Percentiles rank a stretch among this genome's conserved stretches.
Conservation (phyloP, 768 basidiomycete species). For the Psilocybe tampanensis region DNA sequence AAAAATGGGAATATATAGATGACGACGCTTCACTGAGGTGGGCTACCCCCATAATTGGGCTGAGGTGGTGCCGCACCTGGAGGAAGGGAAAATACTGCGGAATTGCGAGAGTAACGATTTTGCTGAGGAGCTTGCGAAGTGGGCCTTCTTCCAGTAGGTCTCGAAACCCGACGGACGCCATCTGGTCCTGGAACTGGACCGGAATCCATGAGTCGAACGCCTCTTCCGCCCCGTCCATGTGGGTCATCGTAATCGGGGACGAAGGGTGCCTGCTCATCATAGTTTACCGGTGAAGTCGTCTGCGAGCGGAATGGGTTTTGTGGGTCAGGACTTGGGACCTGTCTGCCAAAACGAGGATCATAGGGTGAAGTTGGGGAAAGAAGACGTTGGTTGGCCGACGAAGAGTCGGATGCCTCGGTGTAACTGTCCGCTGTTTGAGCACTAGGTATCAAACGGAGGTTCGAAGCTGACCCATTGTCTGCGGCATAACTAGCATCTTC, state of each 20-base stretch:
- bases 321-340: constrained; percentile 31
- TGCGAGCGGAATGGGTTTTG: constrained; percentile 61
- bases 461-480: constrained; percentile 40
- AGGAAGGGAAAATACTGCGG: constrained; percentile 56
- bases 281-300: constrained; percentile 38
- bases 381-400: constrained; percentile 29
- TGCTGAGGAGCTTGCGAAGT: constrained; percentile 60
- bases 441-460: constrained; percentile 46
- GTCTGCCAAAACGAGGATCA: constrained; percentile 26
- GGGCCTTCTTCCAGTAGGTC: constrained; percentile 58
- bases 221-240: constrained; percentile 43
- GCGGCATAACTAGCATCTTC: constrained; percentile 47
- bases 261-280: constrained; percentile 40
- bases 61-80: constrained; percentile 78
- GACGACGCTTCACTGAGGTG: constrained; percentile 17
- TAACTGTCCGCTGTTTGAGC: constrained; percentile 41
- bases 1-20: constrained; percentile 20
- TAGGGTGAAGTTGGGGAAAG: constrained; percentile 31
- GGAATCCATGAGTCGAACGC: constrained; percentile 78
- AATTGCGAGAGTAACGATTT: constrained; percentile 73
- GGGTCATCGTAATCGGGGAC: constrained; percentile 38
- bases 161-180: constrained; percentile 78
- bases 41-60: constrained; percentile 28
- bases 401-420: constrained; percentile 41
- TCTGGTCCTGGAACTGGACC: constrained; percentile 83